Base-by-base conservation (phyloP, 768 basidiomycete species). In the Tricholoma furcatifolium region DNA sequence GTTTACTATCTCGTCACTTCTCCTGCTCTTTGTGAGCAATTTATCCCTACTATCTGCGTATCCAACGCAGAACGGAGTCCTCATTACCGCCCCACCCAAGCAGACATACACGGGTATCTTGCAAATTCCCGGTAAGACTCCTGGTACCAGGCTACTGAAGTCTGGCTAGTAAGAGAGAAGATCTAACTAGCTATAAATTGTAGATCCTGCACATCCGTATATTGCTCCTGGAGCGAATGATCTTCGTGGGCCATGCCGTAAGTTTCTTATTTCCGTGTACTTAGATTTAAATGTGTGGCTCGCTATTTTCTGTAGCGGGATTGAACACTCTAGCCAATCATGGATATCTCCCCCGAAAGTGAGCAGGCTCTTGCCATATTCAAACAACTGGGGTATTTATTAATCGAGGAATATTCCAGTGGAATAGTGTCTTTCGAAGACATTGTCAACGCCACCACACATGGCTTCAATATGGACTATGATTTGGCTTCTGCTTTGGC, bases 301-400 rank as follows among this genome's bases (percentile, higher is more conserved):
- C 27, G 7, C 27, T 27, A 30, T 42, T 18, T 32, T 12, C 20
- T 21, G 11, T 27, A 59, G 57, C 57, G 31, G 57, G 57, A 53
- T 46, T 55, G 34, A 58, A 58, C 32, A 58, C 57, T 6, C 35
- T 58, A 21, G 57, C 57, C 6, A 58, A 58, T 45, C 57, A 58
- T 50, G 57, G 57, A n/a, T 58, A 55, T 43, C 24, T 58, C 31
- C 53, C 57, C 9, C 53, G 53, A 44, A 58, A 58, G 57, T 58
- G 31, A 49, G 54, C 36, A 27, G 27, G 7, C 27, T 11, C 11
- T 11, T 20, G n/a, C 23, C 9, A 4, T n/a, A 3, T 20, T n/a
- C 4, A 11, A 20, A 7, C 4, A n/a, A 6, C 1, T 15, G n/a
- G 15, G 8, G 17, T 6, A 17, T 38, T 17, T 20, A 31, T 48